A percentile compares a stretch with the other conserved stretches of the same genome.
Evolutionary conservation across 371 early-diverging fungal species (phyloP).

Genomic region (Haplosporangium sp.): DNA sequence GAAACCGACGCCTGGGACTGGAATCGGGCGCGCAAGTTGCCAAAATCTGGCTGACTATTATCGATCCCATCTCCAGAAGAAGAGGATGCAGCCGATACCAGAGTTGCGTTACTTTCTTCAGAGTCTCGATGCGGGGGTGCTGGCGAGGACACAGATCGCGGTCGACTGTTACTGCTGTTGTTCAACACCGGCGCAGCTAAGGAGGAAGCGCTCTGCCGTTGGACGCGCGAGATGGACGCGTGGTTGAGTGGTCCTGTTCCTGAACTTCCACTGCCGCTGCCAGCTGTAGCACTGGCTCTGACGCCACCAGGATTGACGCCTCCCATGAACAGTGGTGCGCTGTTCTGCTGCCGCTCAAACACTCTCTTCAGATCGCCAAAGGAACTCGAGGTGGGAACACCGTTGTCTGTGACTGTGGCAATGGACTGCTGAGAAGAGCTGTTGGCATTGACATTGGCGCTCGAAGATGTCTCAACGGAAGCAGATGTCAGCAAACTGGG

Average conservation of each 20-base stretch:
- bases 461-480: not conserved
- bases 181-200: not conserved
- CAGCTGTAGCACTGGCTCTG: not conserved
- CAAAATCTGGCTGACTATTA: conserved; percentile 39
- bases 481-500: conserved; percentile 25
- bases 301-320: not conserved
- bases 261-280: conserved; percentile 1
- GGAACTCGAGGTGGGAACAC: conserved; percentile 22
- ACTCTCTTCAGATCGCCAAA: conserved; percentile 43
- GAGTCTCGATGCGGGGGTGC: conserved; percentile 18
- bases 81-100: not conserved
- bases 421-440: conserved; percentile 1
- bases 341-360: conserved; percentile 45
- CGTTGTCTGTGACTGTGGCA: conserved; percentile 24
- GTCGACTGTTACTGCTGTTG: conserved; percentile 14
- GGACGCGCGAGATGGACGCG: conserved; percentile 19
- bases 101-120: not conserved
- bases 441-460: not conserved
- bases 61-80: conserved; percentile 27
- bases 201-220: conserved; percentile 1
- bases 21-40: conserved; percentile 47
- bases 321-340: conserved; percentile 21
- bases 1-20: conserved; percentile 35
- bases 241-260: conserved; percentile 5
- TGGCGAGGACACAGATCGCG: conserved; percentile 40